Evolutionary conservation across 495 filamentous ascomycete genomes (phyloP), one percentile per base, ranked within the genome.

Genomic region (Penicillium subrubescens): DNA sequence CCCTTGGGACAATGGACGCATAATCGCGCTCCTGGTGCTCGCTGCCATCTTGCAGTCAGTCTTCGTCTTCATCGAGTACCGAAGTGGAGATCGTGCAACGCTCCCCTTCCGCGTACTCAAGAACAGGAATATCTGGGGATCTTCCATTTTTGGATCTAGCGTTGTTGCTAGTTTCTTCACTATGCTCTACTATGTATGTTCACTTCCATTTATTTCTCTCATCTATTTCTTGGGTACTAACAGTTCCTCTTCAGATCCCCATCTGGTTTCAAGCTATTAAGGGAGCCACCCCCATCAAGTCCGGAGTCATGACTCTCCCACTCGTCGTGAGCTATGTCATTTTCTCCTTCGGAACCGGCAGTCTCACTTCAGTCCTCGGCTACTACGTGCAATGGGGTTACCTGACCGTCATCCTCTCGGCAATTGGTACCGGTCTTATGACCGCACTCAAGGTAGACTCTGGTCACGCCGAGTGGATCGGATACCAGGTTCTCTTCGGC

Each of bases 371-470:
- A 11, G 34, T 61, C 5, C 54, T 73, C 17, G 74, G 74, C 46
- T 73, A 78, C 58, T 78, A 75, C 60, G 63, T 64, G 19, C 89
- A 89, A 0, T 87, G 87, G 68, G 86, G 91, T 74, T 76, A 88
- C 33, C 33, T 81, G 12, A 78, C 84, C 2, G 75, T 84, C 8
- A 73, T 86, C 21, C 29, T 94, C 17, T 73, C 78, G 31, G 64
- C 88, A 0, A 71, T 93, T 61, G 91, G 90, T 29, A 82, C 81
- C 12, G 92, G 83, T 0, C 78, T 76, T 12, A 61, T 74, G 5
- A 68, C 65, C 8, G 75, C 75, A 2, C 59, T 77, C 8, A 54
- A 61, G 5, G 53, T 63, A 17, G 54, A 68, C 58, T 60, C 65
- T 5, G 55, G 55, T 25, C 54, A 51, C 8, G 29, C 52, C 12